These are phyloP conservation scores for Balamuthia mandrillaris DNA, from an alignment of 208 protist species.

Conservation along the genomic window DNA sequence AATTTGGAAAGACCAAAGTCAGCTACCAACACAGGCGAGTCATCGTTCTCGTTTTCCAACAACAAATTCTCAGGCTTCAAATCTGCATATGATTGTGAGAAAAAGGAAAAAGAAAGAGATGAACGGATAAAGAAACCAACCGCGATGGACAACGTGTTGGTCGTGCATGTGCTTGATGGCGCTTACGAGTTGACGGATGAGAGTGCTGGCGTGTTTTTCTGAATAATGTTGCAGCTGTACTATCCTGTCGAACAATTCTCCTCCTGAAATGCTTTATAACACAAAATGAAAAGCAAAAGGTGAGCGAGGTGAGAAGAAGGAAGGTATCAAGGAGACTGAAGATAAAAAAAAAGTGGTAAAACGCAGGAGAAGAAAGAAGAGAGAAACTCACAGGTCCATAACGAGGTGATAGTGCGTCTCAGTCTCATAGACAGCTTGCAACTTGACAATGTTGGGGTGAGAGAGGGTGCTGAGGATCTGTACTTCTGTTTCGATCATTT, in stretches of 20 bases:
- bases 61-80: slow-evolving; percentile 64
- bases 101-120: neutral
- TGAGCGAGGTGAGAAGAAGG: neutral
- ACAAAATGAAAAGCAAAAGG: neutral
- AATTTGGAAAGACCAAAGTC: slow-evolving; percentile 70
- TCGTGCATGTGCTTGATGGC: slow-evolving; percentile 59
- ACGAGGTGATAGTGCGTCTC: slow-evolving; percentile 16
- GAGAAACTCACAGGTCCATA: slow-evolving; percentile 4
- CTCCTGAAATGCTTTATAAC: slow-evolving; percentile 56
- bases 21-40: slow-evolving; percentile 58
- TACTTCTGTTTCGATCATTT: slow-evolving; percentile 23
- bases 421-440: slow-evolving; percentile 25
- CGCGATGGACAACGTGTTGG: slow-evolving; percentile 59
- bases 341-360: neutral
- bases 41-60: slow-evolving; percentile 42
- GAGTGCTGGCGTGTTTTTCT: slow-evolving; percentile 53
- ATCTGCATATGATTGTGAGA: neutral
- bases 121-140: slow-evolving; percentile 42
- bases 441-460: slow-evolving; percentile 32
- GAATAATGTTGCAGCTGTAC: slow-evolving; percentile 63
- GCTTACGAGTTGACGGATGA: slow-evolving; percentile 56
- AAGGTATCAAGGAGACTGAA: neutral
- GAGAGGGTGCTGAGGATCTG: neutral
- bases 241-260: slow-evolving; percentile 70
- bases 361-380: neutral